phyloP scores from a whole-genome alignment of 176 grass and related monocot species.

The Rhynchospora breviuscula region DNA sequence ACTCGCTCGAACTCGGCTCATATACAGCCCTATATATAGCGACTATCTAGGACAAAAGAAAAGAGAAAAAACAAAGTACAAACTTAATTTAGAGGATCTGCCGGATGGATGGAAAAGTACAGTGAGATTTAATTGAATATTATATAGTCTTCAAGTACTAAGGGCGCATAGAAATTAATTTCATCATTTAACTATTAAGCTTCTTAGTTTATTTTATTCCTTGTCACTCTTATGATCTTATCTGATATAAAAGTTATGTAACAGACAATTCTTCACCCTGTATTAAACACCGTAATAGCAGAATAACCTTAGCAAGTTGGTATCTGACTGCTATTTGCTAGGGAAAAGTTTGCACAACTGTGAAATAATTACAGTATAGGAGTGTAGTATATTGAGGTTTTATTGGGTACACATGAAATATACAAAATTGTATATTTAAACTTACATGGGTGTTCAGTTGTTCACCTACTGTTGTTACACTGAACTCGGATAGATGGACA shows the following conservation, averaged over 20 bases:
- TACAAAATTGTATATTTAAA: background rate
- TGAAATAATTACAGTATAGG: background rate
- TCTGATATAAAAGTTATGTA: background rate
- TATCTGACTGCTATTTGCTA: background rate
- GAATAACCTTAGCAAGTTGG: background rate
- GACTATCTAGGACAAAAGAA: too few relatives aligned
- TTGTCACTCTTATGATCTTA: background rate
- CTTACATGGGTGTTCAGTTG: background rate
- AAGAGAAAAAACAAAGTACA: too few relatives aligned
- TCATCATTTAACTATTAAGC: background rate
- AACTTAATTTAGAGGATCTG: background rate
- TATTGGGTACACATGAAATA: background rate
- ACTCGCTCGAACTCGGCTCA: too few relatives aligned
- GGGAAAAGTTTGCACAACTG: background rate
- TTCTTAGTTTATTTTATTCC: background rate
- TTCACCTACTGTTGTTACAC: slow-evolving; percentile 1
- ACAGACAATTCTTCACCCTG: background rate
- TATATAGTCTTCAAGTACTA: too few relatives aligned
- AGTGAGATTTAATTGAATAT: background rate
- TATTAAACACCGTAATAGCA: background rate
- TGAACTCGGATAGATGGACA: background rate
- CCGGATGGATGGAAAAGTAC: background rate
- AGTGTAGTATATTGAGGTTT: background rate
- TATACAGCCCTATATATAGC: too few relatives aligned
- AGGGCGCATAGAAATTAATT: too few relatives aligned